Percentiles rank a stretch among this genome's conserved stretches.
Conservation (phyloP, 2,329 filamentous ascomycete genomes). For the Penicillium sp. region DNA sequence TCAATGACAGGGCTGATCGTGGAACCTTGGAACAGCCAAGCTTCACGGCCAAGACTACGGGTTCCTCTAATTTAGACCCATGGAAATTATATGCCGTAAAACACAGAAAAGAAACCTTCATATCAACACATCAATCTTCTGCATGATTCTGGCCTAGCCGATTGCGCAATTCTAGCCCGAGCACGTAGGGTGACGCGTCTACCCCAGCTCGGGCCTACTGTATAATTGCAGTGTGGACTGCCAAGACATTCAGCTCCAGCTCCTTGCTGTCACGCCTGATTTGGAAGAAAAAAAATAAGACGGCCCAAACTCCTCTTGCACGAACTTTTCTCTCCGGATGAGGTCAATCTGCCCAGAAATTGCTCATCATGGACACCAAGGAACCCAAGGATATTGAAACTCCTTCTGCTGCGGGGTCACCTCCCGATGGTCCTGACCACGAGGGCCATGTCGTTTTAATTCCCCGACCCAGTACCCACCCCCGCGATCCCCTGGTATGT, state of each 20-base stretch:
- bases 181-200: constrained; percentile 2
- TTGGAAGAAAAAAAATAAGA: not conserved
- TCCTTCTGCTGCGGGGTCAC: not conserved
- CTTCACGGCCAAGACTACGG: constrained; percentile 3
- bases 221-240: not conserved
- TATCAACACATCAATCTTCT: not conserved
- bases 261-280: not conserved
- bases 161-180: not conserved
- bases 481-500: constrained; percentile 37
- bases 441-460: constrained; percentile 35
- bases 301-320: not conserved
- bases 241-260: not conserved
- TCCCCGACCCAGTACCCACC: constrained; percentile 35
- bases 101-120: too few species aligned
- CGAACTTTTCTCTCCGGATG: not conserved
- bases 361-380: constrained; percentile 2
- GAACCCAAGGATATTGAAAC: constrained; percentile 9
- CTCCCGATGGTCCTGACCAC: not conserved
- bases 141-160: not conserved
- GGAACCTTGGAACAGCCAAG: not conserved
- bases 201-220: not conserved
- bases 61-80: not conserved
- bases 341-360: not conserved
- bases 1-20: not conserved
- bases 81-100: too few species aligned